phyloP scores from a whole-genome alignment of 306 rosid genomes.

The Vicia villosa region DNA sequence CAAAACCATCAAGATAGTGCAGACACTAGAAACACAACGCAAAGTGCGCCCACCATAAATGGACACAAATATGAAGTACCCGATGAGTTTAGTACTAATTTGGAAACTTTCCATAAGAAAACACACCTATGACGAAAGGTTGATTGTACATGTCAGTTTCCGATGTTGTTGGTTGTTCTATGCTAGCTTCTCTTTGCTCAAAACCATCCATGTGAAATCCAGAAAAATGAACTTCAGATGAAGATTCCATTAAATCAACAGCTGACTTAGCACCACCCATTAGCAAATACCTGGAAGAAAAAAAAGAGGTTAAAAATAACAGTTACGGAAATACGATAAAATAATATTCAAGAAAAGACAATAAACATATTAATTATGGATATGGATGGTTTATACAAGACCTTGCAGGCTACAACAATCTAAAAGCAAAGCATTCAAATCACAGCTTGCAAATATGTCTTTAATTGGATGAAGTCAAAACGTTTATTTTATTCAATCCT shows the following conservation, averaged over 20 bases:
- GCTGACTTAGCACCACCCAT: slow-evolving; percentile 75
- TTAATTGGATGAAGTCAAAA: slow-evolving; percentile 27
- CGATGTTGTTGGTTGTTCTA: slow-evolving; percentile 67
- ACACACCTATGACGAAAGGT: slow-evolving; percentile 93
- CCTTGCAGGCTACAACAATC: slow-evolving; percentile 6
- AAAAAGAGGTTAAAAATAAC: slow-evolving; percentile 18
- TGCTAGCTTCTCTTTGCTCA: slow-evolving; percentile 54
- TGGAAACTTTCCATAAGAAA: slow-evolving; percentile 20
- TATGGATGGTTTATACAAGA: background rate
- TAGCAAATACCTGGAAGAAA: slow-evolving; percentile 42
- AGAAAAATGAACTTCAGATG: slow-evolving; percentile 96
- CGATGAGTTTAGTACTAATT: slow-evolving; percentile 24
- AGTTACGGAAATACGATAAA: background rate
- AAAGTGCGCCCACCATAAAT: background rate
- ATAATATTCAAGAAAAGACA: background rate
- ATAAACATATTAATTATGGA: slow-evolving; percentile 8
- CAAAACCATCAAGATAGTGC: slow-evolving; percentile 12
- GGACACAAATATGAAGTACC: slow-evolving; percentile 3
- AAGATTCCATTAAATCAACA: slow-evolving; percentile 81
- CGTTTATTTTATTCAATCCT: slow-evolving; percentile 1
- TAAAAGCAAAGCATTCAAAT: background rate
- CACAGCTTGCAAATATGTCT: slow-evolving; percentile 12
- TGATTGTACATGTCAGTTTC: slow-evolving; percentile 66
- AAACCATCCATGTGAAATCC: slow-evolving; percentile 91
- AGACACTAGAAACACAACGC: slow-evolving; percentile 3